These are phyloP conservation scores for Penicillium freii DNA, from an alignment of 2,329 filamentous ascomycete genomes.

Conservation along the genomic window DNA sequence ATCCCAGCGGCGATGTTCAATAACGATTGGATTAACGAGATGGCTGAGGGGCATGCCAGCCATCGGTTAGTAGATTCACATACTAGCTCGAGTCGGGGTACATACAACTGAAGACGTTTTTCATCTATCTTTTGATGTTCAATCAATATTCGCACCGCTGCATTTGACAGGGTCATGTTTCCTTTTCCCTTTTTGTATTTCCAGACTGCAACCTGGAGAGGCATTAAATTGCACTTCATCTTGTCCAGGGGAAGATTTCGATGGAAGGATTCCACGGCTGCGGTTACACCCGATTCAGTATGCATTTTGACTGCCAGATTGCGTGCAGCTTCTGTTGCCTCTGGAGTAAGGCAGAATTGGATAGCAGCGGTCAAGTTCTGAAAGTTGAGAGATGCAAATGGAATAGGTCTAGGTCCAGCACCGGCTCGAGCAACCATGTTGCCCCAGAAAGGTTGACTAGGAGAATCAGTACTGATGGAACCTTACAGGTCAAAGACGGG, in stretches of 20 bases:
- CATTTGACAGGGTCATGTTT: conserved; percentile 23
- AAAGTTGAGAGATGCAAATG: conserved; percentile 46
- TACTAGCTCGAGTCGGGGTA: neutral
- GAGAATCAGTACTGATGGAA: neutral
- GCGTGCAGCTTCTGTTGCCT: conserved; percentile 38
- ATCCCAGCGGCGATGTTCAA: conserved; percentile 38
- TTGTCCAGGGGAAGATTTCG: conserved; percentile 28
- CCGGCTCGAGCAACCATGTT: conserved; percentile 51
- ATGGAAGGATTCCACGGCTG: conserved; percentile 49
- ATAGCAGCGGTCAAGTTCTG: conserved; percentile 50
- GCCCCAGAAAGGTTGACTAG: conserved; percentile 55
- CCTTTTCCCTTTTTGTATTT: conserved; percentile 11
- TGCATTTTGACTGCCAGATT: conserved; percentile 42
- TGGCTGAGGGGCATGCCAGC: conserved; percentile 15
- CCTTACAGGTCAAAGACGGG: too few relatives aligned
- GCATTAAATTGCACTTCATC: conserved; percentile 29
- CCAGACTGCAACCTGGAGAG: conserved; percentile 29
- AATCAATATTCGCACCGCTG: conserved; percentile 26
- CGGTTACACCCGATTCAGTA: conserved; percentile 42
- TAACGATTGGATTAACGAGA: conserved; percentile 30
- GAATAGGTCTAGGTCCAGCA: conserved; percentile 51
- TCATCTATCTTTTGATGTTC: conserved; percentile 23
- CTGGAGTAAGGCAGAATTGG: conserved; percentile 41
- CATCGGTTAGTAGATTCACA: neutral
- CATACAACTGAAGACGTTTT: conserved; percentile 24